phyloP scores from a whole-genome alignment of 805 yeast genomes.

The Brettanomyces bruxellensis region DNA sequence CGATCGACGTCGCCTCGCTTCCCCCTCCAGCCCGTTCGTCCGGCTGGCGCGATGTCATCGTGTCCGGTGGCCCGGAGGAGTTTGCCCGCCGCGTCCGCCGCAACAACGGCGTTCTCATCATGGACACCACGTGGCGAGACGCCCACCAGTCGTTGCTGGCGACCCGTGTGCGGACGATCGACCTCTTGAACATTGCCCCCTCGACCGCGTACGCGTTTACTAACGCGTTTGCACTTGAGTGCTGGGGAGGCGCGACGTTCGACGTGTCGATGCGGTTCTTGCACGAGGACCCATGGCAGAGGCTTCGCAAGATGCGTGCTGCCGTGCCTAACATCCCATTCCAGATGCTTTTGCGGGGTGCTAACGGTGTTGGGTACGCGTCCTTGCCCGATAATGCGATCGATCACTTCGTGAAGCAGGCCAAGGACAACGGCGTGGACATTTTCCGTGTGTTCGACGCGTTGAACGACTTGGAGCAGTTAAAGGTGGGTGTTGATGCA shows the following conservation, averaged over 20 bases:
- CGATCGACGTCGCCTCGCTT: slow-evolving; percentile 46
- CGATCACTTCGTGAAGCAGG: slow-evolving; percentile 92
- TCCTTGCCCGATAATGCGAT: slow-evolving; percentile 98
- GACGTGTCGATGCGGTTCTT: slow-evolving; percentile 98
- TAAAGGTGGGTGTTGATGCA: slow-evolving; percentile 95
- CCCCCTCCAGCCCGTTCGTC: slow-evolving; percentile 46
- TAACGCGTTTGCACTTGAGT: slow-evolving; percentile 92
- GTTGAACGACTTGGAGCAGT: slow-evolving; percentile 90
- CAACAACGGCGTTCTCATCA: slow-evolving; percentile 79
- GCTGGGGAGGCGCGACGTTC: slow-evolving; percentile 99
- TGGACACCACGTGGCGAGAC: slow-evolving; percentile 99
- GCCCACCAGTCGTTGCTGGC: slow-evolving; percentile 98
- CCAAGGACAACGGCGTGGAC: slow-evolving; percentile 93
- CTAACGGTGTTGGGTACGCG: slow-evolving; percentile 97
- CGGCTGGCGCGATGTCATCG: slow-evolving; percentile 89
- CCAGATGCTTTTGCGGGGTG: slow-evolving; percentile 99
- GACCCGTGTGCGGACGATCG: slow-evolving; percentile 93
- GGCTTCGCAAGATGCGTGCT: slow-evolving; percentile 79
- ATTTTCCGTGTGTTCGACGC: slow-evolving; percentile 98
- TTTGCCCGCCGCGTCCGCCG: slow-evolving; percentile 84
- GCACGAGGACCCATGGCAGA: slow-evolving; percentile 98
- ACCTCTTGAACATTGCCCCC: slow-evolving; percentile 84
- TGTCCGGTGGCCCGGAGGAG: slow-evolving; percentile 78
- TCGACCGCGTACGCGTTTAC: slow-evolving; percentile 84
- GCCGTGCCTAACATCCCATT: slow-evolving; percentile 97